Conservation (phyloP, 768 basidiomycete species). For the Mycena rosella region DNA sequence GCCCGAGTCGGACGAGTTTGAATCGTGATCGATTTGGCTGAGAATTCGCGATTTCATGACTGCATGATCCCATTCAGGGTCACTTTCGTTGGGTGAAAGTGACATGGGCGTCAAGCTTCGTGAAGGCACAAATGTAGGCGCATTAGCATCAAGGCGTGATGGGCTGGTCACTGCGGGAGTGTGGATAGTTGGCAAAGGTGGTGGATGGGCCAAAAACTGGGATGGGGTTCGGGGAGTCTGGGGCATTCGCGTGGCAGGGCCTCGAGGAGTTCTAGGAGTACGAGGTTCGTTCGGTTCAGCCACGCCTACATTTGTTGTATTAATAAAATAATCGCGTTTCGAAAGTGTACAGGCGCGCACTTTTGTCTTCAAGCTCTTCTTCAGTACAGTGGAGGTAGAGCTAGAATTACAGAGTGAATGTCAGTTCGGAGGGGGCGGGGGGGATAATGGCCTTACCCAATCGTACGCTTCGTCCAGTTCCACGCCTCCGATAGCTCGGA, state of each 20-base stretch:
- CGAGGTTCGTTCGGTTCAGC: constrained; percentile 38
- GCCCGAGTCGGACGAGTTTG: constrained; percentile 44
- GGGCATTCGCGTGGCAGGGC: constrained; percentile 22
- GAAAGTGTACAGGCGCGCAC: constrained; percentile 42
- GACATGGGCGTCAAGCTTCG: constrained; percentile 10
- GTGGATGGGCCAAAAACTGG: constrained; percentile 44
- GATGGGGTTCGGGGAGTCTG: constrained; percentile 50
- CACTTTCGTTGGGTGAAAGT: constrained; percentile 28
- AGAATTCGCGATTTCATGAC: constrained; percentile 39
- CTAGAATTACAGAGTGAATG: constrained; percentile 52
- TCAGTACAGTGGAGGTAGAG: constrained; percentile 74
- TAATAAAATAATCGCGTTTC: neutral
- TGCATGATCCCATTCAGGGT: constrained; percentile 29
- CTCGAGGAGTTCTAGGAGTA: constrained; percentile 46
- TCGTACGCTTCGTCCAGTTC: constrained; percentile 92
- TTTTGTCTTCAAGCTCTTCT: constrained; percentile 63
- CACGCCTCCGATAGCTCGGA: constrained; percentile 70
- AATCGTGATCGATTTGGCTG: constrained; percentile 36
- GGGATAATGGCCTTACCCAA: constrained; percentile 73
- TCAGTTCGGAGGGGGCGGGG: constrained; percentile 16
- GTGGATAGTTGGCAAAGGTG: constrained; percentile 32
- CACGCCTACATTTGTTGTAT: neutral
- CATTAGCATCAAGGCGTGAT: constrained; percentile 54
- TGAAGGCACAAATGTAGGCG: constrained; percentile 55
- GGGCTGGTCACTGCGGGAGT: constrained; percentile 28